phyloP scores from a whole-genome alignment of 2,329 filamentous ascomycete genomes.

The Coniella lustricola region DNA sequence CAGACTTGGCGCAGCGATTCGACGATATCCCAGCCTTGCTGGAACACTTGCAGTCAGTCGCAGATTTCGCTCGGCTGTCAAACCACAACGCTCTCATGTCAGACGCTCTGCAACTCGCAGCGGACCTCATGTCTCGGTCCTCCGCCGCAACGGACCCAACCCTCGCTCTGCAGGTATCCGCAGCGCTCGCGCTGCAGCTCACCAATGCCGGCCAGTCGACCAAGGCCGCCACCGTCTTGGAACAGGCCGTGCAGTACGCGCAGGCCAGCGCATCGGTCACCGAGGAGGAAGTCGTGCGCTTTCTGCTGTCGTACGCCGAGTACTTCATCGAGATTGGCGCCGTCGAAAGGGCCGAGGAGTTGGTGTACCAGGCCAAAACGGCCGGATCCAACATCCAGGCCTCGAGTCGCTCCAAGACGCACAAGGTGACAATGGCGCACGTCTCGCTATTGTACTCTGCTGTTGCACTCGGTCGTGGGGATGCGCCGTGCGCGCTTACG shows the following conservation, averaged over 20 bases:
- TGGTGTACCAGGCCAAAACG: constrained; percentile 34
- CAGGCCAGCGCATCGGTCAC: constrained; percentile 20
- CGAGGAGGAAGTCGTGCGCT: constrained; percentile 38
- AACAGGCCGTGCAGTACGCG: constrained; percentile 25
- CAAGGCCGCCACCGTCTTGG: constrained; percentile 39
- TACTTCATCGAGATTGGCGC: constrained; percentile 64
- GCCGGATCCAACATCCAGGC: constrained; percentile 13
- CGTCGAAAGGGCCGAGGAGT: constrained; percentile 48
- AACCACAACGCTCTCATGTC: constrained; percentile 42
- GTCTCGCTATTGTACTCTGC: constrained; percentile 59
- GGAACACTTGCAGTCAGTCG: constrained; percentile 42
- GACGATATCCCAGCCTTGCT: constrained; percentile 45
- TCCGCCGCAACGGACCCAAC: neutral
- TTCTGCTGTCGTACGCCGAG: constrained; percentile 67
- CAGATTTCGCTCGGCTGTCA: constrained; percentile 44
- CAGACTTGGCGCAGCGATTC: constrained; percentile 36
- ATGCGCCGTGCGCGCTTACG: constrained; percentile 49
- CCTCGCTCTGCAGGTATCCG: constrained; percentile 20
- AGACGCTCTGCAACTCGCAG: constrained; percentile 39
- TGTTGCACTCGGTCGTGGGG: constrained; percentile 56
- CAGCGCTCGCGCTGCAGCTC: constrained; percentile 45
- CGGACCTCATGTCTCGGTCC: constrained; percentile 33
- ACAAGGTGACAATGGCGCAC: constrained; percentile 48
- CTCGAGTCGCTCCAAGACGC: constrained; percentile 25
- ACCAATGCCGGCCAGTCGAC: constrained; percentile 44